Evolutionary conservation across 148 eudicot genomes (phyloP), one percentile per base, ranked within the genome.

Genomic region (Camellia japonica): DNA sequence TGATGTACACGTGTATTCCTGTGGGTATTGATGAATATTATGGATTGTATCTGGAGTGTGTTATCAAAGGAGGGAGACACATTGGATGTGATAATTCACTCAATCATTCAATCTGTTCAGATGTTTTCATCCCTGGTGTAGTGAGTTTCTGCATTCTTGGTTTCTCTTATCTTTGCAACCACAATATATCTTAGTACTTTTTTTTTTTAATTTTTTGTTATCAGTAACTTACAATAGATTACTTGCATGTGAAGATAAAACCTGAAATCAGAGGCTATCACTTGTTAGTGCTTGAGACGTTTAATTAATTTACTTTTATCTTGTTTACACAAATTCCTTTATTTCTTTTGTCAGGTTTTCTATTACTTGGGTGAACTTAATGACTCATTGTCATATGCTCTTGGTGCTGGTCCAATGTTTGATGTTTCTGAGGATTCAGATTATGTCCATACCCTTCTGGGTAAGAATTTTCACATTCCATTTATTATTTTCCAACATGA

Each of bases 401-500:
- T 96, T 49, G 98, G 99, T 81, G 97, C 99, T 83, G 99, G 98
- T 63, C 75, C 94, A 49, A 84, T 87, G 13, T 96, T 96, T 88
- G 97, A 96, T 87, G 97, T 96, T 76, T 86, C 97, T n/a, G 99
- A 92, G 90, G 98, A 93, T 74, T 90, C 98, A 59, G 99, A 96
- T 83, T 95, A 95, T 80, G 93, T 96, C 63, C 90, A 93, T 70
- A 93, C 99, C 62, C 94, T 96, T 76, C 98, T 93, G 74, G 97
- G 99, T 96, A 82, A 81, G 80, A 75, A 38, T 67, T 51, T 69
- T 49, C 43, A 30, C 15, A 58, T 71, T 52, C 23, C 7, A 54
- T 52, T 11, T 8, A 4, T 71, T 44, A 15, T 52, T 18, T 77
- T 47, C 46, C 55, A 43, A 23, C 67, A 15, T 76, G n/a, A 7